Evolutionary conservation across 73 alveolate species (phyloP).

Genomic region (Tetrahymena thermophila): DNA sequence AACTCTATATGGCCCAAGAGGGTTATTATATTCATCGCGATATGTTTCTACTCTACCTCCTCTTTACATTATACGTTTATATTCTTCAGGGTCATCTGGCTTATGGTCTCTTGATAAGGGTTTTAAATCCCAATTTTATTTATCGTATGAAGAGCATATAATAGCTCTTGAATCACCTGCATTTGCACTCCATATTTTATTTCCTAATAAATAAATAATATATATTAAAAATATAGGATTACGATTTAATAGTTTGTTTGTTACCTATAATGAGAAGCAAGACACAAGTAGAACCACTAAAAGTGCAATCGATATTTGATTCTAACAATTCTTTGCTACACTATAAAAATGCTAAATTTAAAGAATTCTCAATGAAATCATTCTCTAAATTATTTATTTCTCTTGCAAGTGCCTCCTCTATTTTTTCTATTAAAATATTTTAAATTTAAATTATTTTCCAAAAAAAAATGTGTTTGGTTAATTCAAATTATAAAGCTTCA

Average conservation of each 20-base stretch:
- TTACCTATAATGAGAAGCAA: neutral
- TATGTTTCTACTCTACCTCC: slow-evolving; percentile 89
- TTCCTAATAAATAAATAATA: slow-evolving; percentile 10
- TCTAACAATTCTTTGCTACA: neutral
- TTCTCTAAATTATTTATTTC: neutral
- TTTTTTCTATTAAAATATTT: neutral
- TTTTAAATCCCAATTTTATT: neutral
- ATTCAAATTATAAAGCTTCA: no score
- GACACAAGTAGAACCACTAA: slow-evolving; percentile 12
- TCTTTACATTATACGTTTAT: slow-evolving; percentile 61
- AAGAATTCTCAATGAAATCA: neutral
- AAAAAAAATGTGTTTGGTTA: no score
- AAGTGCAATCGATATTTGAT: slow-evolving; percentile 21
- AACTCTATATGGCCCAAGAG: slow-evolving; percentile 89
- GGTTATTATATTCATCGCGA: slow-evolving; percentile 55
- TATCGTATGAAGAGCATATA: slow-evolving; percentile 66
- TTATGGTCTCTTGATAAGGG: slow-evolving; percentile 78
- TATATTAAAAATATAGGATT: neutral
- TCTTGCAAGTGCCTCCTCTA: neutral
- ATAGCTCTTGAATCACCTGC: slow-evolving; percentile 62
- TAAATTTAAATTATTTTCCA: neutral
- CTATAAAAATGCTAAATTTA: neutral
- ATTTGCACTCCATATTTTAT: slow-evolving; percentile 44
- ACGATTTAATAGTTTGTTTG: neutral
- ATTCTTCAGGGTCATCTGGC: slow-evolving; percentile 86